These are phyloP conservation scores for Hepatocystis sp. DNA, from an alignment of 169 alveolate species.

Conservation along the genomic window DNA sequence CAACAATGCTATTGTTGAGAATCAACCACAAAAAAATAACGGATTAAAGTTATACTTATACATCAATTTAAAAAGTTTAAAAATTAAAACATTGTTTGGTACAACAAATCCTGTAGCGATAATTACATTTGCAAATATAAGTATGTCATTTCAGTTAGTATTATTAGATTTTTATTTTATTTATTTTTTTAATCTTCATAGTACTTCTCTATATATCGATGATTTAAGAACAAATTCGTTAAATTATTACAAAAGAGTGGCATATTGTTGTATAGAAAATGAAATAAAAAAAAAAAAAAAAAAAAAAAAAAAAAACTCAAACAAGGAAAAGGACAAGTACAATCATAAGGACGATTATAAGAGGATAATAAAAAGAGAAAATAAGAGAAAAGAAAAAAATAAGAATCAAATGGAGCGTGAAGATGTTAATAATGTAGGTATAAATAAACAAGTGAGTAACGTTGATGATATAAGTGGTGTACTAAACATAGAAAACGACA, in stretches of 20 bases:
- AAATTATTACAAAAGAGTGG: slow-evolving; percentile 72
- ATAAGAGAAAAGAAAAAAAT: background rate
- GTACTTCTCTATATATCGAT: slow-evolving; percentile 72
- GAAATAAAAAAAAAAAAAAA: slow-evolving; percentile 5
- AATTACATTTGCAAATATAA: slow-evolving; percentile 54
- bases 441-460: too few relatives aligned
- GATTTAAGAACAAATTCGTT: slow-evolving; percentile 60
- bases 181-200: slow-evolving; percentile 60
- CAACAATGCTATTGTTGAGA: background rate
- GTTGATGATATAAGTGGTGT: too few relatives aligned
- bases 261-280: slow-evolving; percentile 72
- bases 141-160: slow-evolving; percentile 61
- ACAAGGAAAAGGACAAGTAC: background rate
- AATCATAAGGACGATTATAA: too few relatives aligned
- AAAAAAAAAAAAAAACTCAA: background rate
- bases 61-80: slow-evolving; percentile 68
- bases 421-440: too few relatives aligned
- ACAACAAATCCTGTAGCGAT: slow-evolving; percentile 56
- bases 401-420: too few relatives aligned
- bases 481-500: too few relatives aligned
- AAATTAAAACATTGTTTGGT: slow-evolving; percentile 64
- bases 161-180: slow-evolving; percentile 62
- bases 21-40: slow-evolving; percentile 11
- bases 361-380: background rate
- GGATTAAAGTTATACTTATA: slow-evolving; percentile 49